Evolutionary conservation across 2,329 filamentous ascomycete genomes (phyloP).

Genomic region (Leptodontidium sp.): DNA sequence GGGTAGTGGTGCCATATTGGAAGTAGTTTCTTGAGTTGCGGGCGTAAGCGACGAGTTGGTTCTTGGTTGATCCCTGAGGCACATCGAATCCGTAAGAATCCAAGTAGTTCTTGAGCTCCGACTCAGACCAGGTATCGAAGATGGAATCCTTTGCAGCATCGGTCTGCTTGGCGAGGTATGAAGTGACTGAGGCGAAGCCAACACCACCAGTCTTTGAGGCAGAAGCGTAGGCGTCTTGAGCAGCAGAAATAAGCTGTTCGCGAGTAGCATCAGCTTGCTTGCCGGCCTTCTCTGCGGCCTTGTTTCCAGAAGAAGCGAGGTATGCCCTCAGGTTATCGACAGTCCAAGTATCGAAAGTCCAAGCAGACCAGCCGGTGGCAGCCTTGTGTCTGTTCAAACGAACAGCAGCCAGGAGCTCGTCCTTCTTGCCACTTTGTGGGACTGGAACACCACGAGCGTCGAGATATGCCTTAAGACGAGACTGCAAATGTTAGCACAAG

Average conservation of each 20-base stretch:
- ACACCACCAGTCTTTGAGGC: conserved; percentile 66
- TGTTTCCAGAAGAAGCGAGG: conserved; percentile 60
- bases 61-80: conserved; percentile 49
- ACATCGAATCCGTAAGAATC: conserved; percentile 75
- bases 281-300: conserved; percentile 64
- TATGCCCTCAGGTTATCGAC: conserved; percentile 72
- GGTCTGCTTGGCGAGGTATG: conserved; percentile 72
- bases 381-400: conserved; percentile 77
- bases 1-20: conserved; percentile 75
- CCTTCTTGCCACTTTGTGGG: conserved; percentile 73
- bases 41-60: conserved; percentile 75
- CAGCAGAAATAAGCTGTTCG: conserved; percentile 75
- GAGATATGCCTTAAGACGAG: conserved; percentile 78
- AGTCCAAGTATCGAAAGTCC: conserved; percentile 83
- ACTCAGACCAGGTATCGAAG: conserved; percentile 77
- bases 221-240: conserved; percentile 66
- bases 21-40: conserved; percentile 80
- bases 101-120: conserved; percentile 77
- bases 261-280: conserved; percentile 71
- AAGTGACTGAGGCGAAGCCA: conserved; percentile 73
- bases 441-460: conserved; percentile 80
- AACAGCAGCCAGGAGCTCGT: conserved; percentile 79
- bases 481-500: conserved; percentile 33
- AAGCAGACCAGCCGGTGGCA: conserved; percentile 71
- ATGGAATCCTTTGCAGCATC: conserved; percentile 68